Base-by-base conservation (phyloP, 169 alveolate species). In the Toxoplasma gondii region DNA sequence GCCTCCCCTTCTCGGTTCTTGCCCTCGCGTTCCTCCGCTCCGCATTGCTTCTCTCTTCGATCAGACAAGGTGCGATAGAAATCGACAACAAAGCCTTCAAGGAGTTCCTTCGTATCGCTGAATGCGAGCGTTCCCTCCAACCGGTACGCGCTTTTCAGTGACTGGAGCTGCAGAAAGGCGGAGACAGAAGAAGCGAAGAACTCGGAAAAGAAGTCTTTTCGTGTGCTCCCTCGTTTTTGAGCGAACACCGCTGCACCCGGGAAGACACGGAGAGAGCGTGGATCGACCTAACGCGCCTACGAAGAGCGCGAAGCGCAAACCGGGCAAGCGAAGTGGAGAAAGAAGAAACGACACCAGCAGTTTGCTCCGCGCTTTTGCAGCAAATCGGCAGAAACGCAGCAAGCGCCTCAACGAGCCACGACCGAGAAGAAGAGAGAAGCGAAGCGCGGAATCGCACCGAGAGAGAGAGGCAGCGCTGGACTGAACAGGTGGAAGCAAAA, bases 31-130 rank as follows among this genome's bases (percentile, higher is more conserved):
- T 58, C n/a, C 16, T 17, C n/a, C 16, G 70, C 70, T 24, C 70
- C n/a, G 16, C 24, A 16, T 69, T 10, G 41, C 36, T 69, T n/a
- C 81, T 29, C 41, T 22, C 22, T 31, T 74, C 44, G 84, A 9
- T 74, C 84, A 41, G 39, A 1, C 44, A 16, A 1, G 27, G 45
- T 74, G 84, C 86, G 58, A 34, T 64, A 88, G 1, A 31, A 67
- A 34, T 88, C 93, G 38, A 69, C 93, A 27, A 43, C 69, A 31
- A 69, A 70, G 0, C 93, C 86, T 36, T 67, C 93, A 7, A 88
- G 45, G 31, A 88, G 88, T 67, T 69, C 87, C 22, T 82, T 67
- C 41, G 93, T 88, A 69, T 88, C 93, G 64, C 34, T 29, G 74
- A 41, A 69, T n/a, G 70, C 19, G 24, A 88, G 74, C 17, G 93